Conservation (phyloP, 2,329 filamentous ascomycete genomes). For the Colletotrichum echinochloae region DNA sequence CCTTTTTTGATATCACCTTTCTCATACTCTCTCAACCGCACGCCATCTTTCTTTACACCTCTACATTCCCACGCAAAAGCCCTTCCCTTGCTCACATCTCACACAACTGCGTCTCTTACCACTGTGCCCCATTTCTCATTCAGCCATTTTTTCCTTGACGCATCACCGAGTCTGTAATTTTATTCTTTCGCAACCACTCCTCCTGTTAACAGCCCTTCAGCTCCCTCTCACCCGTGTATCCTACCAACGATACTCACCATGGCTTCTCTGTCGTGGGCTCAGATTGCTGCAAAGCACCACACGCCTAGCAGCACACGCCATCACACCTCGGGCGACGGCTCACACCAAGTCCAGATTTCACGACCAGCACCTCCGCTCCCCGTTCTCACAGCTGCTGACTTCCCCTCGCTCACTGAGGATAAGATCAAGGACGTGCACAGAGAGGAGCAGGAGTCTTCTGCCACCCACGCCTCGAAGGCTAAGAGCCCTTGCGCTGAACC, state of each 20-base stretch:
- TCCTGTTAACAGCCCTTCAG: background rate
- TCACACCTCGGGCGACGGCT: background rate
- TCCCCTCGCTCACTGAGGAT: background rate
- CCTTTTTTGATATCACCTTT: background rate
- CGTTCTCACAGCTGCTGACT: background rate
- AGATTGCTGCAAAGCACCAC: conserved; percentile 6
- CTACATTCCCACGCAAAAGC: background rate
- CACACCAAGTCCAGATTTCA: background rate
- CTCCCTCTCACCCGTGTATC: background rate
- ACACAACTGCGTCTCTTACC: rapidly evolving
- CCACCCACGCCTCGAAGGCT: background rate
- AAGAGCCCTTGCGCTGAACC: background rate
- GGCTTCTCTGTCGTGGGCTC: conserved; percentile 19
- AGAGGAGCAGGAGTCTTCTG: background rate
- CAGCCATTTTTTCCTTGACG: background rate
- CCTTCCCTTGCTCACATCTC: background rate
- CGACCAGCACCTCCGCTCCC: background rate
- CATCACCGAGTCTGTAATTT: background rate
- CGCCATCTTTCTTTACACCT: background rate
- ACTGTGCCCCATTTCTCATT: too few relatives aligned
- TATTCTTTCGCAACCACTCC: background rate
- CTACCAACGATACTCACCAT: background rate
- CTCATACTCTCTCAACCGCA: background rate
- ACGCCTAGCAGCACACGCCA: conserved; percentile 9
- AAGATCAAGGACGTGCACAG: background rate